A percentile compares a stretch with the other conserved stretches of the same genome.
Conservation (phyloP, 2,329 filamentous ascomycete species). For the Mycosphaerella arachidis region DNA sequence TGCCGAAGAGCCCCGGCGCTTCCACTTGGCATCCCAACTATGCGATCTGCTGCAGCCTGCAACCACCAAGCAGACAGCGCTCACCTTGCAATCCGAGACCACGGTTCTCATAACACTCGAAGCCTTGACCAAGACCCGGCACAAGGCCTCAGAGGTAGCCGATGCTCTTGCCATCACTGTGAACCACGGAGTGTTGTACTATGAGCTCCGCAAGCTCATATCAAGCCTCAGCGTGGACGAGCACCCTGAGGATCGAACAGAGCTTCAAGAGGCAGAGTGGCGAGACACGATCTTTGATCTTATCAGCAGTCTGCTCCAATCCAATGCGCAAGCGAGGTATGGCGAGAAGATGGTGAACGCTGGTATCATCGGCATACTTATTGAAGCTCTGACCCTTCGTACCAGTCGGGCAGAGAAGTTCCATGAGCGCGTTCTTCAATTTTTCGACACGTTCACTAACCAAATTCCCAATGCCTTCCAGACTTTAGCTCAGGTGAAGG, state of each 20-base stretch:
- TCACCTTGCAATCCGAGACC: conserved; percentile 75
- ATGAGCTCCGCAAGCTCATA: conserved; percentile 85
- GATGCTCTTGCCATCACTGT: conserved; percentile 92
- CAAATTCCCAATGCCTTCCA: conserved; percentile 75
- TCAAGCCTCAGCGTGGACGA: conserved; percentile 66
- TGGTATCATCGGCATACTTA: conserved; percentile 81
- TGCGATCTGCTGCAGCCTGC: conserved; percentile 86
- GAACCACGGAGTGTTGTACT: conserved; percentile 91
- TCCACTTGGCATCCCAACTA: conserved; percentile 87
- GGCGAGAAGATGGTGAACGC: conserved; percentile 82
- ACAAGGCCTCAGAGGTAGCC: conserved; percentile 74
- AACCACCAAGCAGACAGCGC: conserved; percentile 59
- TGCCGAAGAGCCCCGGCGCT: conserved; percentile 78
- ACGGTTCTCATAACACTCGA: conserved; percentile 78
- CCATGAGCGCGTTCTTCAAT: conserved; percentile 77
- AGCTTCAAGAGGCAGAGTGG: conserved; percentile 74
- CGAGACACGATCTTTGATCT: conserved; percentile 85
- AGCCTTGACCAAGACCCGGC: conserved; percentile 73
- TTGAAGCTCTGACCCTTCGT: conserved; percentile 80
- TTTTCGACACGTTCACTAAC: conserved; percentile 84
- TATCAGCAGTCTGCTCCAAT: conserved; percentile 68
- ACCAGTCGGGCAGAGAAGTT: conserved; percentile 77
- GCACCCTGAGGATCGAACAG: conserved; percentile 54
- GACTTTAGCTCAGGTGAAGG: conserved; percentile 73
- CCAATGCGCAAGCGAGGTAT: conserved; percentile 51